Evolutionary conservation across 768 basidiomycete genomes (phyloP).

Genomic region (Tricholoma flavovirens): DNA sequence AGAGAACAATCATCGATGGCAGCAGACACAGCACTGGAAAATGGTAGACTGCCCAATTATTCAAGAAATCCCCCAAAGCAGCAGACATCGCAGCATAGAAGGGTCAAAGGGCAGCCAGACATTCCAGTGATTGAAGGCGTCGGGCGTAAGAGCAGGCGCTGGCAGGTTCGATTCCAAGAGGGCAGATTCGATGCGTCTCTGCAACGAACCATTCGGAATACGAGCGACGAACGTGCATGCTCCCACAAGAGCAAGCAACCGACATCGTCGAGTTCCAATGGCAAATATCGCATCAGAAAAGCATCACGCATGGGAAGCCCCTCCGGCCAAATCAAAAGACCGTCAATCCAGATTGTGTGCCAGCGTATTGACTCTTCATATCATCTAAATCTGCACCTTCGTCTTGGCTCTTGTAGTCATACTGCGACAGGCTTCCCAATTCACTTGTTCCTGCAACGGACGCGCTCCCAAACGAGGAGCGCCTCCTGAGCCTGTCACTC

Average conservation of each 20-base stretch:
- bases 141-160: conserved; percentile 2
- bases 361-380: conserved; percentile 84
- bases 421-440: conserved; percentile 70
- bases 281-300: conserved; percentile 6
- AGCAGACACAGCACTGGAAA: background rate
- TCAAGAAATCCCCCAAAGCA: background rate
- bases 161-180: conserved; percentile 11
- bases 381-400: conserved; percentile 76
- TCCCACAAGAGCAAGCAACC: conserved; percentile 3
- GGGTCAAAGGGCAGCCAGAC: background rate
- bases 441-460: conserved; percentile 73
- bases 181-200: conserved; percentile 9
- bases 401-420: conserved; percentile 89
- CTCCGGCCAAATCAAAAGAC: conserved; percentile 55
- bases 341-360: conserved; percentile 80
- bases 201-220: conserved; percentile 7
- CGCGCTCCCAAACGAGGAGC: conserved; percentile 64
- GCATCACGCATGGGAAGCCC: background rate
- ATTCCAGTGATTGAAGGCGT: conserved; percentile 3
- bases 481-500: conserved; percentile 78
- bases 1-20: background rate
- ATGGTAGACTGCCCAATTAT: background rate
- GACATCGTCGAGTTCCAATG: conserved; percentile 6
- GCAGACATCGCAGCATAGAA: background rate
- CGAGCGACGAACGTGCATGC: conserved; percentile 5